phyloP scores from a whole-genome alignment of 805 yeast species.

The Brettanomyces sp. region DNA sequence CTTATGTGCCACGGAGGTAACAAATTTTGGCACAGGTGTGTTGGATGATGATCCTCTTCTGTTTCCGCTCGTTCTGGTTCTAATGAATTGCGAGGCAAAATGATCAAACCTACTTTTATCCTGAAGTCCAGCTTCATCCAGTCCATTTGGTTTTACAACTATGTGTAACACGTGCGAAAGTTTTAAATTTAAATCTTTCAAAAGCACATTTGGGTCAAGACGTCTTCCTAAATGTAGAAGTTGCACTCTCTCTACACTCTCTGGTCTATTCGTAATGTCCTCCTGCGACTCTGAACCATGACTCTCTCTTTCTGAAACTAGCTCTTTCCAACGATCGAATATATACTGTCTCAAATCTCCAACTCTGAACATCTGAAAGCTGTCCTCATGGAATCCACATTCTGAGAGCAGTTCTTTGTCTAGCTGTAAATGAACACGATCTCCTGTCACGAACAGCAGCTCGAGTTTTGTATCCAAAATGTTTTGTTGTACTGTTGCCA shows the following conservation, averaged over 20 bases:
- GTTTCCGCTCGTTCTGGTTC: slow-evolving; percentile 4
- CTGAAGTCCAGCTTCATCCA: slow-evolving; percentile 4
- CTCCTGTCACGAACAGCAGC: slow-evolving; percentile 17
- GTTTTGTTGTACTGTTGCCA: too few relatives aligned
- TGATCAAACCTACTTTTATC: slow-evolving; percentile 16
- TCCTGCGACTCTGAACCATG: slow-evolving; percentile 7
- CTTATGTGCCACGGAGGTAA: slow-evolving; percentile 1
- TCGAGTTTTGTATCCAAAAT: slow-evolving; percentile 6
- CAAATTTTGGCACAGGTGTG: slow-evolving; percentile 18
- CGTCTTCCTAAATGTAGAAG: slow-evolving; percentile 22
- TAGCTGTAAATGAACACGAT: slow-evolving; percentile 11
- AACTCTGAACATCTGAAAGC: slow-evolving; percentile 10
- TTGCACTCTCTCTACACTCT: slow-evolving; percentile 20
- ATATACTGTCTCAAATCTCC: slow-evolving; percentile 22
- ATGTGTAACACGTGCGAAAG: slow-evolving; percentile 22
- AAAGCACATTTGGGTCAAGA: slow-evolving; percentile 16
- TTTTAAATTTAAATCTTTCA: slow-evolving; percentile 15
- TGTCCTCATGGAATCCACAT: slow-evolving; percentile 6
- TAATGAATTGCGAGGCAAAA: slow-evolving; percentile 6
- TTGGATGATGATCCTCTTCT: slow-evolving; percentile 19
- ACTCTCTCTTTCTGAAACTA: slow-evolving; percentile 4
- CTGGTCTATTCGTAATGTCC: slow-evolving; percentile 8
- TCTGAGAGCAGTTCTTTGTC: slow-evolving; percentile 6
- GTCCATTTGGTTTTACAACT: slow-evolving; percentile 21
- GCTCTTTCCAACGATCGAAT: slow-evolving; percentile 16